Evolutionary conservation across 2,329 filamentous ascomycete genomes (phyloP).

Genomic region (Alternaria sp.): DNA sequence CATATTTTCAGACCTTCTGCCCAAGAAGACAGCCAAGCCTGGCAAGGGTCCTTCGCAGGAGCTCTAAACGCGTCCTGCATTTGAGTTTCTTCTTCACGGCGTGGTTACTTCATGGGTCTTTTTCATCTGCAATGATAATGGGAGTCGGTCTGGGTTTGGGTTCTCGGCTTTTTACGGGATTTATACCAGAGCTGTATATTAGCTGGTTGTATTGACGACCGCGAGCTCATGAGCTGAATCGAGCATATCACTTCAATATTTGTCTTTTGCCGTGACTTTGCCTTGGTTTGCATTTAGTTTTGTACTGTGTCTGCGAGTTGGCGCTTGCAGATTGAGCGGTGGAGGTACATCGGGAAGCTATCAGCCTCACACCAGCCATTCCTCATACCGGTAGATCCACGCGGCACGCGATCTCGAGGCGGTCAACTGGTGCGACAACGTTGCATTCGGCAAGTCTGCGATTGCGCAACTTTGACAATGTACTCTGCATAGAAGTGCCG

Average conservation of each 20-base stretch:
- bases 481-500: not conserved
- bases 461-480: not conserved
- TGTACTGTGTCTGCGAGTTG: not conserved
- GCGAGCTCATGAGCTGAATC: slow-evolving; percentile 55
- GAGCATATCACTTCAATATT: slow-evolving; percentile 45
- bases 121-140: slow-evolving; percentile 78
- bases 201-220: slow-evolving; percentile 62
- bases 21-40: slow-evolving; percentile 98
- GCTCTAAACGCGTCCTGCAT: slow-evolving; percentile 70
- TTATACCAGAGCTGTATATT: slow-evolving; percentile 69
- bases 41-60: slow-evolving; percentile 94
- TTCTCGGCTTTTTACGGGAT: slow-evolving; percentile 61
- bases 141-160: slow-evolving; percentile 70
- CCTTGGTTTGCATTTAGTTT: not conserved
- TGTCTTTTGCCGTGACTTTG: not conserved
- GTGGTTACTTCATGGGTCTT: slow-evolving; percentile 61
- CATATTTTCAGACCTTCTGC: slow-evolving; percentile 79
- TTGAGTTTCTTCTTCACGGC: slow-evolving; percentile 52
- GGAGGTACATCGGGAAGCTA: not conserved
- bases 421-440: not conserved
- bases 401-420: not conserved
- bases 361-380: not conserved
- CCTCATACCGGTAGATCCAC: not conserved
- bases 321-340: not conserved
- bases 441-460: not conserved